Evolutionary conservation across 1,284 basidiomycete species (phyloP), one percentile per base, ranked within the genome.

Genomic region (Inonotus obliquus): DNA sequence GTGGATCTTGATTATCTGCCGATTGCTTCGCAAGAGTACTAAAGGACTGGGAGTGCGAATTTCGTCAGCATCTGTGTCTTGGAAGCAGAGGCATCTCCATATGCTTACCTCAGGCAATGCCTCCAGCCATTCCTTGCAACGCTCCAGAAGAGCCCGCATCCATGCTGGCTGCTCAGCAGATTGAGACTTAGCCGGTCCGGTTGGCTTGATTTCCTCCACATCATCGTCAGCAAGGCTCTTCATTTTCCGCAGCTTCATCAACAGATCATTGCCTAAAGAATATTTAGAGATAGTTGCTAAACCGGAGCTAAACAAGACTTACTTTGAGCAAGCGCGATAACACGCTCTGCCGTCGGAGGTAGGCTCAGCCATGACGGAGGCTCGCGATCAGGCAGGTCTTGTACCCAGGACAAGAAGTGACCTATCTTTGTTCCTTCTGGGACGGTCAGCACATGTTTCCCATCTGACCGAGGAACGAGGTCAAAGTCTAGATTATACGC

Each of bases 401-500:
- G 84, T 3, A 93, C 90, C 96, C 96, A 98, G 13, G 82, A 77
- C 61, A 96, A 69, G 82, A 95, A 98, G 66, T 94, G 91, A 53
- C 91, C 87, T 64, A 97, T 78, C 75, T 92, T 92, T 1, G 92
- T 96, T 29, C 94, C 95, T 65, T 98, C 96, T 0, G 94, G 95
- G 11, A 88, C 85, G 38, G 79, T 75, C 23, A 97, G 78, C n/a
- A 84, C 74, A 62, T 83, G 79, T 14, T 78, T 76, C 1, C 79
- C 82, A 45, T 81, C 78, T 41, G 82, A 75, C 58, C 81, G 85
- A 1, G 89, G 86, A 0, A 96, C 93, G 11, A 98, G 83, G 65
- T 86, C 85, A 75, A 96, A 98, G 74, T 94, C 91, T 60, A 94
- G 84, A 65, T 98, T 94, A 74, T 96, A 98, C 0, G 95, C 91